Evolutionary conservation across 352 stramenopile genomes (phyloP).

Genomic region (Pythium angustatum): DNA sequence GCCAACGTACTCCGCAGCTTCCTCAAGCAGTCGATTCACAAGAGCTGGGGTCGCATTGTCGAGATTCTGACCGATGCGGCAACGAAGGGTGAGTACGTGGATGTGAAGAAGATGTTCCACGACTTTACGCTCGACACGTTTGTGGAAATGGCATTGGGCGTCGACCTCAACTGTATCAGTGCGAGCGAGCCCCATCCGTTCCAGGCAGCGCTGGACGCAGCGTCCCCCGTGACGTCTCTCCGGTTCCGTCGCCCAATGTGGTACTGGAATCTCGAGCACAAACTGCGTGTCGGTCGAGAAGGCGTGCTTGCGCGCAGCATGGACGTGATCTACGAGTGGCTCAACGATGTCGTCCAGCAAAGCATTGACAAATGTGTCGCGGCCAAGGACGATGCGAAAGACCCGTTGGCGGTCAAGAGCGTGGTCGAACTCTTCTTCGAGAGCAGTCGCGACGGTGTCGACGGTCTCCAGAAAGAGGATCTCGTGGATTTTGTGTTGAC

Average conservation of each 20-base stretch:
- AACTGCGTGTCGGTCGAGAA: constrained; percentile 33
- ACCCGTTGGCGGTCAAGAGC: too few species aligned
- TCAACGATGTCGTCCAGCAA: not conserved
- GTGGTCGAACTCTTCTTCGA: constrained; percentile 27
- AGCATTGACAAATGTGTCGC: not conserved
- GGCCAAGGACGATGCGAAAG: not conserved
- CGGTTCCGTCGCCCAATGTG: constrained; percentile 47
- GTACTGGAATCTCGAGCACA: constrained; percentile 51
- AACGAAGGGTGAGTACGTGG: not conserved
- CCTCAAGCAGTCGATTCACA: too few species aligned
- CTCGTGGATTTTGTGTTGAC: constrained; percentile 69
- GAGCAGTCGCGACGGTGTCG: constrained; percentile 17
- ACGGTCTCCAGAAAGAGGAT: constrained; percentile 43
- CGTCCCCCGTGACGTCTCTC: constrained; percentile 32
- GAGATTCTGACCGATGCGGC: too few species aligned
- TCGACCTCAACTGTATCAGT: constrained; percentile 44
- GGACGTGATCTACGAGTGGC: not conserved
- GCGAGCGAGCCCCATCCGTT: constrained; percentile 41
- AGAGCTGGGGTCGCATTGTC: too few species aligned
- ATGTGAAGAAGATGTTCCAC: constrained; percentile 38
- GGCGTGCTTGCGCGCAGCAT: not conserved
- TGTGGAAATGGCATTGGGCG: constrained; percentile 45
- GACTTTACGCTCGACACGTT: constrained; percentile 58
- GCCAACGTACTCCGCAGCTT: too few species aligned
- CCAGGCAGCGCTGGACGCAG: constrained; percentile 40